Base-by-base conservation (phyloP, 306 rosid genomes). In the Acmispon strigosus region DNA sequence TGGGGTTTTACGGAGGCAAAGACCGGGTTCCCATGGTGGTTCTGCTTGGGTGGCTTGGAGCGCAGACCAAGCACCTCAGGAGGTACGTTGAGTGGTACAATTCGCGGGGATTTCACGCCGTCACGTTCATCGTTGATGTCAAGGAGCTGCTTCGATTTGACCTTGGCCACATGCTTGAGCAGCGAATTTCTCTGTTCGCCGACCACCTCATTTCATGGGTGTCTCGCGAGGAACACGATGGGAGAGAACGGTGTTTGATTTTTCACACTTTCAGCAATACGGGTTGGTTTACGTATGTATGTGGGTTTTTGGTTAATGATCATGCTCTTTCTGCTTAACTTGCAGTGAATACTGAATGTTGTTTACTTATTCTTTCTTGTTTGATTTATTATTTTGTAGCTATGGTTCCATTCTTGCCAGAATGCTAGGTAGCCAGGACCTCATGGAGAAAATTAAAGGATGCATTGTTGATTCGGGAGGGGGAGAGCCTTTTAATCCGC, bases 231-330 rank as follows among this genome's bases (percentile, higher is more conserved):
- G 92, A 82, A 54, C 79, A 78, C 37, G 86, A 62, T 41, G 90
- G 96, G 7, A 84, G 86, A 39, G 88, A 89, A 58, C 87, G 91
- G 53, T 78, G 75, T 59, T 64, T 94, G 88, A 71, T 91, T 45
- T 91, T 94, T 72, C 98, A 94, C 66, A 80, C 87, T 69, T 94
- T 94, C 63, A 91, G 98, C 85, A 90, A 91, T 43, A 94, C 97
- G 11, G 98, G 98, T 80, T 94, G 97, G 97, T 82, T 94, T 83
- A 86, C 81, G 97, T 93, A 88, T 66, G 93, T 76, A 32, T 27
- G 32, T 27, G 32, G 32, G 42, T 0, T 22, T 7, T 52, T 73
- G 6, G 7, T 43, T 48, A 58, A 22, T 77, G 5, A 3, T 57
- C 15, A 2, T 60, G n/a, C 69, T 45, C 37, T 39, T 60, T 36